Conservation (phyloP, 164 flowering plant genomes). For the Taxillus chinensis region DNA sequence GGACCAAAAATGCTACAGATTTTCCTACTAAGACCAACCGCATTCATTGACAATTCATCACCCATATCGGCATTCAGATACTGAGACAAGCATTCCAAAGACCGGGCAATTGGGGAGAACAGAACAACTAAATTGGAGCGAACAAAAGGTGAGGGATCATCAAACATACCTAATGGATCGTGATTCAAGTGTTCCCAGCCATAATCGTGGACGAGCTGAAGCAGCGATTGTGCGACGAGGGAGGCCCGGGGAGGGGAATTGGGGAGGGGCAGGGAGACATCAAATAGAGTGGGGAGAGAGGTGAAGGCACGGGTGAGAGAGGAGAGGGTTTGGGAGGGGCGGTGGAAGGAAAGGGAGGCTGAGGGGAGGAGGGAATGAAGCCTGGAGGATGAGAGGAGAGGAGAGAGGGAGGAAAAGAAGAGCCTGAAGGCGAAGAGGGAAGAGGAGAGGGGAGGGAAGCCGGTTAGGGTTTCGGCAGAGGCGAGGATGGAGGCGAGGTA, state of each 20-base stretch:
- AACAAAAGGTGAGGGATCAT: constrained; percentile 13
- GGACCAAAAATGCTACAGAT: constrained; percentile 32
- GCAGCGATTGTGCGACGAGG: constrained; percentile 32
- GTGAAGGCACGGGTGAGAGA: constrained; percentile 30
- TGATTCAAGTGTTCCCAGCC: constrained; percentile 49
- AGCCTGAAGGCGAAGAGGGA: constrained; percentile 71
- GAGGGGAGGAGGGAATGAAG: constrained; percentile 25
- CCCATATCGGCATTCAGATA: constrained; percentile 27
- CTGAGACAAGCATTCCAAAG: constrained; percentile 19
- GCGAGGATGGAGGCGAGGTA: constrained; percentile 45
- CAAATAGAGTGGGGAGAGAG: constrained; percentile 14
- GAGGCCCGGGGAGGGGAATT: constrained; percentile 17
- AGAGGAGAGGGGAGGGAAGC: constrained; percentile 44
- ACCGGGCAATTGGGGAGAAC: constrained; percentile 39
- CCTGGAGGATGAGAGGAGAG: constrained; percentile 49
- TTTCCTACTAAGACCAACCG: constrained; percentile 17
- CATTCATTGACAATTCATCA: constrained; percentile 14
- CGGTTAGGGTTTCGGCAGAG: constrained; percentile 33
- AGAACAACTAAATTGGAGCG: constrained; percentile 61
- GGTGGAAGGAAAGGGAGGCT: constrained; percentile 52
- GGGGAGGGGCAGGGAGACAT: not conserved
- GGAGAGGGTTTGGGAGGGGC: constrained; percentile 26
- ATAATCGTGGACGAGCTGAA: constrained; percentile 61
- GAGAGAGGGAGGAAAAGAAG: constrained; percentile 82
- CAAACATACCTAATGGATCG: constrained; percentile 20